Evolutionary conservation across 208 protist species (phyloP).

Genomic region (Leishmania turanica): DNA sequence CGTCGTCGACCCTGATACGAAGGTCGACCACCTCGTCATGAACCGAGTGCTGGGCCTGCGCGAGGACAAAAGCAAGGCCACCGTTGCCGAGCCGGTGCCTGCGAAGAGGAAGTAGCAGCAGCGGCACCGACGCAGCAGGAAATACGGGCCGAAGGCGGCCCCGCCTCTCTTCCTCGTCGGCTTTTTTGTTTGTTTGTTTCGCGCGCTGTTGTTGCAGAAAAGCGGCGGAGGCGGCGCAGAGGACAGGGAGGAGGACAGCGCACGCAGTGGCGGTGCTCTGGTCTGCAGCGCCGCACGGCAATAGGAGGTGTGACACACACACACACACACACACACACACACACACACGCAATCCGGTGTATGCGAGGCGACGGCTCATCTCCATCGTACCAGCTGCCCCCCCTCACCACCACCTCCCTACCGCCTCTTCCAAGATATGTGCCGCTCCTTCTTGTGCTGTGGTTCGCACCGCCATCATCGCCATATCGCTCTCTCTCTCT

Average conservation of each 20-base stretch:
- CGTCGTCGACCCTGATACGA: slow-evolving; percentile 84
- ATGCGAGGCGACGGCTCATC: not conserved
- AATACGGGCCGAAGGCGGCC: not conserved
- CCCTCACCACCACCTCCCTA: not conserved
- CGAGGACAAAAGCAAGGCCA: slow-evolving; percentile 87
- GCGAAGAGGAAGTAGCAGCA: not conserved
- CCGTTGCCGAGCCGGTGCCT: slow-evolving; percentile 18
- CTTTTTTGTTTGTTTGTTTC: not conserved
- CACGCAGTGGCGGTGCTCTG: not conserved
- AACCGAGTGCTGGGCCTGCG: slow-evolving; percentile 87
- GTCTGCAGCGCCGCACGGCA: not conserved
- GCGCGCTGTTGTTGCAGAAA: not conserved
- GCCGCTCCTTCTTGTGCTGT: not conserved
- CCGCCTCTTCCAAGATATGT: not conserved
- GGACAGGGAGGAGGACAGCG: not conserved
- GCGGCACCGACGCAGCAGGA: slow-evolving; percentile 20
- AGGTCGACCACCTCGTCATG: slow-evolving; percentile 71
- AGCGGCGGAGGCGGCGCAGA: not conserved
- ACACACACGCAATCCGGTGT: not conserved
- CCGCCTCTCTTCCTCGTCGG: not conserved
- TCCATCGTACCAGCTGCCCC: not conserved
- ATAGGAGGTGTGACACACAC: not conserved
- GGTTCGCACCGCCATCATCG: not conserved
- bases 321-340: not conserved
- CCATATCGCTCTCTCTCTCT: not conserved